Evolutionary conservation across 2,329 filamentous ascomycete species (phyloP), one percentile per base, ranked within the genome.

Genomic region (Coniella vitis): DNA sequence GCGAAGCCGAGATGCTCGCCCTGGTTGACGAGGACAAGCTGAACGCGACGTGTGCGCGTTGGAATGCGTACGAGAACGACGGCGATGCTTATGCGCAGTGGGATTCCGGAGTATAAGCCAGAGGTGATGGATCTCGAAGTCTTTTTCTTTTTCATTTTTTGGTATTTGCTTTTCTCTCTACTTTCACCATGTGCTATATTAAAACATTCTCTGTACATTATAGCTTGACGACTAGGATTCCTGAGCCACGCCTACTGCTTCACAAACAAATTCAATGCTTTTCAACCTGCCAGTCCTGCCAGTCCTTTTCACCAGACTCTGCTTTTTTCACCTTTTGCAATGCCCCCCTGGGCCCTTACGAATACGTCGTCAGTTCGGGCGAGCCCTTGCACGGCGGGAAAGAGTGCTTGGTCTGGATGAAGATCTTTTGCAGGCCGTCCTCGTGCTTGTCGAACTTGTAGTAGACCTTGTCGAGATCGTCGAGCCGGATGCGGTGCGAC

Each of bases 391-490:
- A 68, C 13, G 65, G 61, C 0, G 76, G 76, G 22, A 67, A 63
- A 1, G 76, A 81, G 49, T 77, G 78, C 61, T 71, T 75, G 2
- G 78, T 82, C 68, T 81, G 70, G 1, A 78, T 72, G 62, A 76
- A 94, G 1, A 93, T 78, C 74, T 95, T 94, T 65, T 94, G 88
- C 74, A 94, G 86, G 3, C 72, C 70, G 57, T 88, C 83, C 52
- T 86, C 74, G 53, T 68, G 70, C 49, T 68, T 70, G 51, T 84
- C 73, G 52, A 85, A 87, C 58, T 75, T 74, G 53, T 72, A 67
- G 58, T 87, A 87, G 0, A 86, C 71, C 58, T 79, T 77, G 49
- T 79, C 81, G 51, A 86, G 74, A 57, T 90, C 86, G 53, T 91
- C 85, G 3, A 94, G 73, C 25, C 76, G 74, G 45, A 89, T 79